A percentile compares a stretch with the other conserved stretches of the same genome.
These are phyloP conservation scores for Pleurotus djamor DNA, from an alignment of 768 basidiomycete genomes.

Conservation along the genomic window DNA sequence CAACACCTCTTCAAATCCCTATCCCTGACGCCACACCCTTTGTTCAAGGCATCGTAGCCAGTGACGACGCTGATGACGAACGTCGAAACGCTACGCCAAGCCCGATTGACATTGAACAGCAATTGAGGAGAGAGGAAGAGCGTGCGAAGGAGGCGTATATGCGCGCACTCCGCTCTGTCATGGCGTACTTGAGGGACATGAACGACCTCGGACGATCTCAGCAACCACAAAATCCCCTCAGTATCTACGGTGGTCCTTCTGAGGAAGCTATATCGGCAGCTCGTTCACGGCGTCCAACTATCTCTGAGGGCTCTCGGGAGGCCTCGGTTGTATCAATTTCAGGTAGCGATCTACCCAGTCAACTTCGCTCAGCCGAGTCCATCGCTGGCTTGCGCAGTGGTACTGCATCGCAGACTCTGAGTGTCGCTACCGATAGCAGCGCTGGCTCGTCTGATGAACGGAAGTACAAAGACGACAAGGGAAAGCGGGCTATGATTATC, in stretches of 20 bases:
- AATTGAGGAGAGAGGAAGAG: slow-evolving; percentile 66
- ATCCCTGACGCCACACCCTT: slow-evolving; percentile 66
- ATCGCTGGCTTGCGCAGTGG: slow-evolving; percentile 60
- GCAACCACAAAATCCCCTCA: slow-evolving; percentile 46
- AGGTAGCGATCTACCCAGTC: slow-evolving; percentile 39
- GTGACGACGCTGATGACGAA: slow-evolving; percentile 31
- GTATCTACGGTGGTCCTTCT: slow-evolving; percentile 53
- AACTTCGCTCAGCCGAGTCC: slow-evolving; percentile 67
- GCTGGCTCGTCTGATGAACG: slow-evolving; percentile 74
- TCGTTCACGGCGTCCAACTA: slow-evolving; percentile 68
- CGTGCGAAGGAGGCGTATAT: slow-evolving; percentile 69
- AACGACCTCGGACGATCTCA: slow-evolving; percentile 82
- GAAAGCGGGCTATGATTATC: slow-evolving; percentile 79
- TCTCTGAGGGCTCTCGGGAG: slow-evolving; percentile 56
- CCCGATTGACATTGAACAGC: slow-evolving; percentile 45
- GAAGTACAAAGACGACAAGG: slow-evolving; percentile 90
- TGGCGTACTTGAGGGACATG: slow-evolving; percentile 96
- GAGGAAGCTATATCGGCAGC: slow-evolving; percentile 35
- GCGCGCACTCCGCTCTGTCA: slow-evolving; percentile 84
- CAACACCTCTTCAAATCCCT: slow-evolving; percentile 55
- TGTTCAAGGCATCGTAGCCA: slow-evolving; percentile 46
- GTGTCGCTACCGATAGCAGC: slow-evolving; percentile 76
- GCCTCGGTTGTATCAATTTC: slow-evolving; percentile 42
- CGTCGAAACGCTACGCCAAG: slow-evolving; percentile 34
- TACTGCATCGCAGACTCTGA: slow-evolving; percentile 61